A percentile compares a stretch with the other conserved stretches of the same genome.
These are phyloP conservation scores for Clohesyomyces aquaticus DNA, from an alignment of 495 filamentous ascomycete species.

Conservation along the genomic window DNA sequence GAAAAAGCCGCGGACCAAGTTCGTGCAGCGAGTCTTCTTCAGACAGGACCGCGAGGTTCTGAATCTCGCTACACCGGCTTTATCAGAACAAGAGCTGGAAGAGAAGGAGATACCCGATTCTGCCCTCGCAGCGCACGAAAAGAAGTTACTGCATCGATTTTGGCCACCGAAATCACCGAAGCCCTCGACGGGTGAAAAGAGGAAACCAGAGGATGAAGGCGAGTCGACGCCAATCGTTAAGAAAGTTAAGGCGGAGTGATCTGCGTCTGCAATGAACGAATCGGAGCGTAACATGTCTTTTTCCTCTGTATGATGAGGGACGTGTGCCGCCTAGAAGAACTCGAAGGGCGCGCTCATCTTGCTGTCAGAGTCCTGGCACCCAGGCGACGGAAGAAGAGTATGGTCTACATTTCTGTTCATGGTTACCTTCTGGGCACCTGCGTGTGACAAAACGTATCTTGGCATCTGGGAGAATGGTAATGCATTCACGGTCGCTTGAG, in stretches of 20 bases:
- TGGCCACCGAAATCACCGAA: conserved; percentile 11
- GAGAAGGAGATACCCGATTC: conserved; percentile 21
- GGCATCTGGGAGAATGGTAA: no score
- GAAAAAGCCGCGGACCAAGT: conserved; percentile 30
- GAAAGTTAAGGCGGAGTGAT: conserved; percentile 16
- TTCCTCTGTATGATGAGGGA: no score
- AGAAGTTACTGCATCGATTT: conserved; percentile 16
- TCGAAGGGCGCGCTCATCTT: no score
- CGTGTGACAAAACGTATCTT: no score
- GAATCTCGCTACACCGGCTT: not conserved
- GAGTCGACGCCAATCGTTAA: not conserved
- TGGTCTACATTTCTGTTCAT: no score
- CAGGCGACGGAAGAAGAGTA: no score
- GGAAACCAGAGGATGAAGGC: conserved; percentile 23
- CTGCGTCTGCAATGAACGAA: no score
- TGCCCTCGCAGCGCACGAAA: conserved; percentile 1
- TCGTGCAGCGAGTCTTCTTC: conserved; percentile 37
- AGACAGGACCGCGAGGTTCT: conserved; percentile 15
- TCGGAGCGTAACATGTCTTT: no score
- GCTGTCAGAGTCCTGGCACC: no score
- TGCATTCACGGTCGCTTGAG: no score
- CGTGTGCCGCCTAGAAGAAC: no score
- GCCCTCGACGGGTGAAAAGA: conserved; percentile 9
- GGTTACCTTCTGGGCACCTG: no score
- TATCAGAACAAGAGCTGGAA: conserved; percentile 23